Percentiles rank a stretch among this genome's conserved stretches.
These are phyloP conservation scores for Leishmania gerbilli DNA, from an alignment of 208 protist species.

Conservation along the genomic window DNA sequence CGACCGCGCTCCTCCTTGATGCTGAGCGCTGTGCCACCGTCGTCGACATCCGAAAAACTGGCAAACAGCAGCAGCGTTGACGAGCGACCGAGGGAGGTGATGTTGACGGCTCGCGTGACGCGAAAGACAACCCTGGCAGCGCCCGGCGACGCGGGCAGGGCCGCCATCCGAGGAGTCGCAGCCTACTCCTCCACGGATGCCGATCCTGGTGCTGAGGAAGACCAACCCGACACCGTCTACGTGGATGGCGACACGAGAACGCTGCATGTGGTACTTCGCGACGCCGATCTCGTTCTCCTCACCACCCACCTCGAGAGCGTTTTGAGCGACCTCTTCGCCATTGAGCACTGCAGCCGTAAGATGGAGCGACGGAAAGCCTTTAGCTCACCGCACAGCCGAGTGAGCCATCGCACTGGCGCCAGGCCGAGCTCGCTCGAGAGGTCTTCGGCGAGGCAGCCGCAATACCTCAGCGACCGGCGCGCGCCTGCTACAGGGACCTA, in stretches of 20 bases:
- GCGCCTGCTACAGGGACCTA: background rate
- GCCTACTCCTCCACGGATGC: conserved; percentile 1
- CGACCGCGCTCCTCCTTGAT: conserved; percentile 56
- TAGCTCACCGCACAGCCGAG: background rate
- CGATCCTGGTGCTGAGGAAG: conserved; percentile 21
- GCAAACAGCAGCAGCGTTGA: background rate
- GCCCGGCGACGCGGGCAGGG: background rate
- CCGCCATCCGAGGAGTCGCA: background rate
- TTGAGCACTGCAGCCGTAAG: conserved; percentile 63
- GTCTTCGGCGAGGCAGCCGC: background rate
- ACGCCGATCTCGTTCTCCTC: conserved; percentile 70
- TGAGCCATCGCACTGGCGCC: background rate
- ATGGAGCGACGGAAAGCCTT: background rate
- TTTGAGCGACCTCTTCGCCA: conserved; percentile 73
- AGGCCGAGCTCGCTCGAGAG: background rate
- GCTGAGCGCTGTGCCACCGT: conserved; percentile 20
- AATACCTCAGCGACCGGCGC: conserved; percentile 14
- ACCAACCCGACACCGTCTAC: conserved; percentile 42
- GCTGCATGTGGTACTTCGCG: conserved; percentile 46
- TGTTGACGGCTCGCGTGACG: conserved; percentile 15
- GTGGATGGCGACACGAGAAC: conserved; percentile 52
- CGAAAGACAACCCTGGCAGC: conserved; percentile 6
- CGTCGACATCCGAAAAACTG: background rate
- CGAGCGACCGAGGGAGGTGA: conserved; percentile 11
- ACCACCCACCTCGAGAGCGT: conserved; percentile 73